Conservation (phyloP, 1,284 basidiomycete species). For the Fomitopsis betulina region DNA sequence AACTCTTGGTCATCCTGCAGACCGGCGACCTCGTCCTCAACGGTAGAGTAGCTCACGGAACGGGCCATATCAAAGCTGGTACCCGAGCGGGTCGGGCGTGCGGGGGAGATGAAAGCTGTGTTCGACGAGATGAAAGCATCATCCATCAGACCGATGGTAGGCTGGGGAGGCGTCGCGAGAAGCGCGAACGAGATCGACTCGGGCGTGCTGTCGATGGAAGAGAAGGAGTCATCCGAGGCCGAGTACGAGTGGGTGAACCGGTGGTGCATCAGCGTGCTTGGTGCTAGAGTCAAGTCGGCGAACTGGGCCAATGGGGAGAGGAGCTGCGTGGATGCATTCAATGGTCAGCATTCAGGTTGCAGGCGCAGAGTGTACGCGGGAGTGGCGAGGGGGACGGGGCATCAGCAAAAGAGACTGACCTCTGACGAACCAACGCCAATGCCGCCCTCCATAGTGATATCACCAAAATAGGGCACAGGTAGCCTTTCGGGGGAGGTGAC, state of each 20-base stretch:
- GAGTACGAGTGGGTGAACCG: conserved; percentile 30
- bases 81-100: conserved; percentile 7
- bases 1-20: conserved; percentile 5
- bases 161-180: conserved; percentile 30
- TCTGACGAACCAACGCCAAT: conserved; percentile 16
- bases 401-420: conserved; percentile 13
- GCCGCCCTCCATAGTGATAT: conserved; percentile 14
- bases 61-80: conserved; percentile 9
- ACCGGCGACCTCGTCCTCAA: conserved; percentile 21
- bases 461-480: conserved; percentile 13
- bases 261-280: conserved; percentile 43
- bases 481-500: conserved; percentile 3
- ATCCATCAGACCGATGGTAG: conserved; percentile 21
- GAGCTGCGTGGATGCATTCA: conserved; percentile 9
- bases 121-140: conserved; percentile 1
- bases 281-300: conserved; percentile 47
- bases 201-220: conserved; percentile 56
- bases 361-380: neutral
- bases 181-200: conserved; percentile 39
- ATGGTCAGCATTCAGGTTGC: neutral
- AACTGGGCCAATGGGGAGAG: conserved; percentile 39
- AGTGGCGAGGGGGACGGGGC: conserved; percentile 5
- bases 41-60: conserved; percentile 23
- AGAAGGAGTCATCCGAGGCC: conserved; percentile 49
- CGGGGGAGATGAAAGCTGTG: conserved; percentile 6